Evolutionary conservation across 257 asterid species (phyloP), one percentile per base, ranked within the genome.

Genomic region (Ophiorrhiza pumila): DNA sequence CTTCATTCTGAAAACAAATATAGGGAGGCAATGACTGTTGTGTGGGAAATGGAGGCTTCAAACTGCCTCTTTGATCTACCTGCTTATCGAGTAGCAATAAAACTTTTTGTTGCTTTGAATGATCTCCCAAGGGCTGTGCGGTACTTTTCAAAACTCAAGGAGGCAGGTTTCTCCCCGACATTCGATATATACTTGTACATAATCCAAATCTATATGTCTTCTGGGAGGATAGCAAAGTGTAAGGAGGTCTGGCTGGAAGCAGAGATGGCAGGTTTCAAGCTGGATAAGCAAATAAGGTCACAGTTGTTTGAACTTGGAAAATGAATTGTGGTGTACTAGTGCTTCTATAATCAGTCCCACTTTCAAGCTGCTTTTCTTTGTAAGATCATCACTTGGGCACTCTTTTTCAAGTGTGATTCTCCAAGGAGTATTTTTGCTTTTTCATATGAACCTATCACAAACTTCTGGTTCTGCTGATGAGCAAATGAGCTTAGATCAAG

Each of bases 31-130:
- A 81, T 92, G 87, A 86, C 82, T 10, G 75, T 86, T 71, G 88
- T 92, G 0, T 90, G 98, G 96, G 96, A 92, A 76, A 90, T 92
- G 96, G 98, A 92, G 79, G 85, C 84, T 72, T 77, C 89, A 45
- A 75, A 81, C 81, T 87, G 89, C 74, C 74, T 79, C 69, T 85
- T 90, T 59, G 98, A 90, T 86, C 96, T 92, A 47, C 96, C 98
- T 9, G 89, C 91, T 18, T 90, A 90, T 81, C 90, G 91, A 23
- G 92, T 90, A 69, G 80, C 85, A 47, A 86, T 90, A 78, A 92
- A 80, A 87, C 96, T 92, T 59, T 92, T 88, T 55, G 89, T 86
- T 63, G 98, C 86, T 59, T 56, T 87, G 84, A 66, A 81, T 69
- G 98, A 92, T 85, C 66, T 90, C 10, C 64, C 90, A 15, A 85